Evolutionary conservation across 257 asterid species (phyloP), one percentile per base, ranked within the genome.

Genomic region (Salvia hispanica): DNA sequence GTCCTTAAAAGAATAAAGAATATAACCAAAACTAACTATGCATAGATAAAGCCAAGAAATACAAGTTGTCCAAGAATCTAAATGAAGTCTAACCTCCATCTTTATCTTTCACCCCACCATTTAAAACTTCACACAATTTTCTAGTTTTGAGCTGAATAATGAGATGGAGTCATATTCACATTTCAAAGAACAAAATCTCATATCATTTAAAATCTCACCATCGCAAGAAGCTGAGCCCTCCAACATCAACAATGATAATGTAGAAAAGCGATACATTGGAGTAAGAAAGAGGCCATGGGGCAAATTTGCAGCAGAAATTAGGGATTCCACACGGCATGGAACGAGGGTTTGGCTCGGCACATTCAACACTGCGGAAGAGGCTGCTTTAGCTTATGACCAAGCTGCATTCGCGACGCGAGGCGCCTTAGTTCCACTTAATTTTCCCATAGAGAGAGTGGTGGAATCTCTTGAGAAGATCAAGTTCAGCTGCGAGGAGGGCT

Each of bases 261-360:
- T 5, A 37, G 67, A 70, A 8, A 59, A 42, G 14, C 72, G 60
- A 9, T 77, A 67, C 66, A 62, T 77, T 56, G 81, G 81, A 2
- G 81, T 77, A 1, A 37, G 81, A 18, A 72, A 47, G 42, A 67
- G 77, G 45, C 76, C 82, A 0, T 78, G 82, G 82, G 82, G 82
- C 4, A 77, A 56, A 63, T 77, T 56, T 11, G 81, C 78, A 45
- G 78, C 81, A 1, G 81, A 72, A 28, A 78, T 78, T 12, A 59
- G 82, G 63, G 82, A 78, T 42, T 78, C 82, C 2, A 70, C 77
- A 0, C 71, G 79, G 62, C 33, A 60, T 0, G 82, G 82, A 42
- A 5, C 4, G 7, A 78, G 82, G 77, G 82, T 78, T 60, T 78
- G 82, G 82, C 82, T 78, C 0, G 82, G 82, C 15, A 77, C 78